Percentiles rank a stretch among this genome's conserved stretches.
These are phyloP conservation scores for Psilocybe mexicana DNA, from an alignment of 1,284 basidiomycete genomes.

Conservation along the genomic window DNA sequence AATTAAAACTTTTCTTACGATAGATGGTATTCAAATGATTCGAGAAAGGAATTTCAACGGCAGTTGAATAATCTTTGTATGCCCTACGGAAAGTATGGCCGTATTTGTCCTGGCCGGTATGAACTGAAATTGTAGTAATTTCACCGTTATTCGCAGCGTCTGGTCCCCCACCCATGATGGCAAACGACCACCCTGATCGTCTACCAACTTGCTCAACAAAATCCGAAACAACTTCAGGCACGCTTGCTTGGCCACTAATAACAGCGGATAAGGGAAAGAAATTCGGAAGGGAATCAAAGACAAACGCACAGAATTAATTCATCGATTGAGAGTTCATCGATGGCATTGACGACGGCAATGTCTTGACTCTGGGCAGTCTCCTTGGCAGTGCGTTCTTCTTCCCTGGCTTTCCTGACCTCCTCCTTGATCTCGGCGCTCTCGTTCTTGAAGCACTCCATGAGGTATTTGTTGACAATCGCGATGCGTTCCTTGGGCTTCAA, in stretches of 20 bases:
- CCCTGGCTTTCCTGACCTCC: background rate
- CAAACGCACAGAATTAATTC: too few relatives aligned
- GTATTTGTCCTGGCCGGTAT: background rate
- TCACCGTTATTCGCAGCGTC: background rate
- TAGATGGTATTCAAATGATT: background rate
- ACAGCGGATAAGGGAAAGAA: background rate
- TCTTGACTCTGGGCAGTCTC: background rate
- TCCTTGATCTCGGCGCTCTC: background rate
- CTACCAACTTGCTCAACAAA: background rate
- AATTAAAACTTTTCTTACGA: too few relatives aligned
- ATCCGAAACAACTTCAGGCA: background rate
- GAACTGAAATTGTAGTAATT: background rate
- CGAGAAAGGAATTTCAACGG: background rate
- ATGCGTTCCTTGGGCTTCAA: background rate
- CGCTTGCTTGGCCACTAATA: background rate
- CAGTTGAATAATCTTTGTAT: background rate
- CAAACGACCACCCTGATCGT: background rate
- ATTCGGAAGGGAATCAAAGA: too few relatives aligned
- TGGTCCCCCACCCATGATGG: background rate
- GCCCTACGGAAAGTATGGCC: background rate
- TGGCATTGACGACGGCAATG: background rate
- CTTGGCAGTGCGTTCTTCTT: background rate
- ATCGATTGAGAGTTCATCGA: too few relatives aligned
- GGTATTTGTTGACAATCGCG: background rate
- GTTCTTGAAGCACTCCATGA: background rate